phyloP scores from a whole-genome alignment of 202 grass and related monocot species.

The Carex arenaria region DNA sequence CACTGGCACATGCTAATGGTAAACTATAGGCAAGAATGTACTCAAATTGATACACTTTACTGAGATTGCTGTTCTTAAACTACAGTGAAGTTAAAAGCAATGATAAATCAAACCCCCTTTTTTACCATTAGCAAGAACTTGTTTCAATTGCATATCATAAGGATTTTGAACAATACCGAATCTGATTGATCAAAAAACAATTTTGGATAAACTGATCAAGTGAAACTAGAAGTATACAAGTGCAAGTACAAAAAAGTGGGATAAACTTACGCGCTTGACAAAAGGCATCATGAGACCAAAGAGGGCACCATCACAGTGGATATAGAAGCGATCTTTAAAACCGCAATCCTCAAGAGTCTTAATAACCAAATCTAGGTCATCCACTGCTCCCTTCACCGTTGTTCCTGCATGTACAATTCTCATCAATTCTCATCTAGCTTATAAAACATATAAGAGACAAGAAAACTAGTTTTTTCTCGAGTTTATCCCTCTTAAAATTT shows the following conservation, averaged over 20 bases:
- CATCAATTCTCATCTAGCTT: neutral
- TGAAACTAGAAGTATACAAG: neutral
- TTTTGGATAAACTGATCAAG: neutral
- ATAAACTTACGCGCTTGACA: slow-evolving; percentile 33
- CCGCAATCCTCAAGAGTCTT: slow-evolving; percentile 35
- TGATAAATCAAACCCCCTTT: neutral
- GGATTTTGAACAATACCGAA: neutral
- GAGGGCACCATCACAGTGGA: slow-evolving; percentile 41
- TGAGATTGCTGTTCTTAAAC: neutral
- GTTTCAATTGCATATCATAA: neutral
- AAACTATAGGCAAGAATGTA: neutral
- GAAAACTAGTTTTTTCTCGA: neutral
- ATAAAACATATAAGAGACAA: neutral
- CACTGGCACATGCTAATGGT: neutral
- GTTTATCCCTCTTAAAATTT: neutral
- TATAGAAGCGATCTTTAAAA: slow-evolving; percentile 34
- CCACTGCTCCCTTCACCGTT: slow-evolving; percentile 40
- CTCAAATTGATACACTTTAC: neutral
- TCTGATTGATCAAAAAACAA: neutral
- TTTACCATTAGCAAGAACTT: neutral
- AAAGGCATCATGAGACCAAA: slow-evolving; percentile 43
- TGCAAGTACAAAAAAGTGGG: neutral
- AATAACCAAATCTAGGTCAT: slow-evolving; percentile 39
- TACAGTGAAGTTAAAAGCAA: neutral
- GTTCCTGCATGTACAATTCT: slow-evolving; percentile 21